A percentile compares a stretch with the other conserved stretches of the same genome.
Evolutionary conservation across 106 monocot genomes (phyloP).

Genomic region (Dioscorea dumetorum): DNA sequence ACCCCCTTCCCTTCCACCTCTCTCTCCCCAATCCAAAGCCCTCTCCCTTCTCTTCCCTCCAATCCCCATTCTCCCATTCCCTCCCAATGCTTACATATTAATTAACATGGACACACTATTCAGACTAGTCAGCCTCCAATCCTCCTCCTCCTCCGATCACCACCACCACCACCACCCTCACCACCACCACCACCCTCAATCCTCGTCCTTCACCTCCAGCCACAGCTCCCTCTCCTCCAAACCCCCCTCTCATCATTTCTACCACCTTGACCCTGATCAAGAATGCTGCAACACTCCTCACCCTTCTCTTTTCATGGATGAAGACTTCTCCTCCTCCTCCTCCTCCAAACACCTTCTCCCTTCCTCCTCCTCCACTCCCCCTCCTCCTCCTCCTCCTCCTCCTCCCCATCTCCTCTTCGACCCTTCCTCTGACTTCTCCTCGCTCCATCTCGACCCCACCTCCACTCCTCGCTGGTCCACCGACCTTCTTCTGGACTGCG

Average conservation of each 20-base stretch:
- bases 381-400: constrained; percentile 11
- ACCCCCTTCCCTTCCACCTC: no score
- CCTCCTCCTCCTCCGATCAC: background rate
- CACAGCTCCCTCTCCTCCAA: constrained; percentile 23
- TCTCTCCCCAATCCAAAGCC: no score
- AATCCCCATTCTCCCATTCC: background rate
- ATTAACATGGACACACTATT: constrained; percentile 69
- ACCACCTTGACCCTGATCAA: constrained; percentile 2
- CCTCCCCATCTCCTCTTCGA: constrained; percentile 7
- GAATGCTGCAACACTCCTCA: constrained; percentile 42
- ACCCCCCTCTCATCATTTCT: background rate
- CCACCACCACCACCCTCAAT: constrained; percentile 3
- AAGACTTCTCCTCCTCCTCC: constrained; percentile 61
- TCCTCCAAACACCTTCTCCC: constrained; percentile 28
- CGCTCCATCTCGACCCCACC: constrained; percentile 1
- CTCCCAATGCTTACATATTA: background rate
- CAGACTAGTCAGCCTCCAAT: constrained; percentile 47
- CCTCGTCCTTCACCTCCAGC: constrained; percentile 28
- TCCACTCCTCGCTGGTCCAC: constrained; percentile 44
- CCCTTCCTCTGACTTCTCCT: constrained; percentile 12
- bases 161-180: constrained; percentile 8
- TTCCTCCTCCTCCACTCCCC: constrained; percentile 10
- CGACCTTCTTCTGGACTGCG: constrained; percentile 68
- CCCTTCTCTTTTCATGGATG: constrained; percentile 51
- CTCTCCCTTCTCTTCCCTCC: no score